A percentile compares a stretch with the other conserved stretches of the same genome.
Conservation (phyloP, 2,329 filamentous ascomycete genomes). For the Hymenoscyphus fructigenus region DNA sequence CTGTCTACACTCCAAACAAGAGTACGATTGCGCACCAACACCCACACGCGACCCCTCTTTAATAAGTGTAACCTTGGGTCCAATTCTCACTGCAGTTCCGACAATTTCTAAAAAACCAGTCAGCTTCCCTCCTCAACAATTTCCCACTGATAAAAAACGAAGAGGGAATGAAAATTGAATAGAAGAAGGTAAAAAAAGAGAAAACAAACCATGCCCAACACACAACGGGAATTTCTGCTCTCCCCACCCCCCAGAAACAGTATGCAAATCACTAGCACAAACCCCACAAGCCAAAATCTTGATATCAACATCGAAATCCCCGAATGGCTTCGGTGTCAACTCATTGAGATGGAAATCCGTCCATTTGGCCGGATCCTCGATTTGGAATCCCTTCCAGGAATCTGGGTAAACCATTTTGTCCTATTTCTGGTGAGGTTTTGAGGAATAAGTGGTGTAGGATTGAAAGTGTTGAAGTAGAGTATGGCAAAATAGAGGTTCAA, state of each 20-base stretch:
- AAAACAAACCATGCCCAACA: constrained; percentile 46
- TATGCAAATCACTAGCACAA: constrained; percentile 72
- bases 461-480: not conserved
- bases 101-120: constrained; percentile 55
- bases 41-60: constrained; percentile 54
- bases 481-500: not conserved
- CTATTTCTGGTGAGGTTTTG: too few species aligned
- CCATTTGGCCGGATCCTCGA: constrained; percentile 38
- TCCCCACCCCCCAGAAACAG: constrained; percentile 60
- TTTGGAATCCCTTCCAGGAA: constrained; percentile 61
- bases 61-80: constrained; percentile 59
- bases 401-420: constrained; percentile 50
- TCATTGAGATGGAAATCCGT: constrained; percentile 43
- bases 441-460: not conserved
- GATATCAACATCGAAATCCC: constrained; percentile 83
- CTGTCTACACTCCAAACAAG: constrained; percentile 53
- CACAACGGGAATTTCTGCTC: constrained; percentile 50
- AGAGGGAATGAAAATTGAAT: not conserved
- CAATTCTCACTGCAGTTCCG: constrained; percentile 66
- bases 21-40: constrained; percentile 54
- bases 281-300: constrained; percentile 81
- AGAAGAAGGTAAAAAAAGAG: not conserved
- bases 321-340: constrained; percentile 83
- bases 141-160: not conserved
- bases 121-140: not conserved